Evolutionary conservation across 2,329 filamentous ascomycete species (phyloP), one percentile per base, ranked within the genome.

Genomic region (Aschersonia sp.): DNA sequence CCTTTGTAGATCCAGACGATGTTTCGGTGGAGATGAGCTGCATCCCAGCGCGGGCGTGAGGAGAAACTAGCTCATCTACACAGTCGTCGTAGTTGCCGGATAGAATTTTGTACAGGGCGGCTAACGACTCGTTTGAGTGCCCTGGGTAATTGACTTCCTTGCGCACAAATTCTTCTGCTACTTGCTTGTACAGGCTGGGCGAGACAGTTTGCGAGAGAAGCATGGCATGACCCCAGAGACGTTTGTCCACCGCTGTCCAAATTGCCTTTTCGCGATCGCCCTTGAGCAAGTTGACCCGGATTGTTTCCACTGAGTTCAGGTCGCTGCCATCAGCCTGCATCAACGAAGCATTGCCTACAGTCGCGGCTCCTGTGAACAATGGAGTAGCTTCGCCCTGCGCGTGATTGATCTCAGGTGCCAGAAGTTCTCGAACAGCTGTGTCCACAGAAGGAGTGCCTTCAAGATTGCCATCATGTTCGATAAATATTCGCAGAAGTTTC

Each of bases 221-320:
- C 75, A 98, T 85, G 3, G 92, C 94, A 63, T 98, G 94, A 2
- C 88, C 92, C 94, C 94, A 98, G 3, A 98, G 71, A 45, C 89
- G 80, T 62, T 89, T 89, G 62, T 98, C 92, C 32, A 89, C 91
- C 4, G 92, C 89, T 53, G 84, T 75, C 91, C 91, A 97, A 0
- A 94, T 85, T 4, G 92, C 92, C 55, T 89, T 87, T 59, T 96
- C 89, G 29, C 89, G 79, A 44, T 97, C 83, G 7, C 94, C 92
- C 48, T 78, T 71, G 6, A 94, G 72, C 4, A 98, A 74, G 56
- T 80, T 73, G 44, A 74, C 80, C 31, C 86, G 83, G 44, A 97
- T 73, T 50, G 81, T 74, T 51, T 88, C 80, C 40, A 94, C 69
- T 4, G 81, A 77, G 1, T 75, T 71, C 5, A 80, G 69, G 62